phyloP scores from a whole-genome alignment of 768 basidiomycete species.

The Calocera viscosa region DNA sequence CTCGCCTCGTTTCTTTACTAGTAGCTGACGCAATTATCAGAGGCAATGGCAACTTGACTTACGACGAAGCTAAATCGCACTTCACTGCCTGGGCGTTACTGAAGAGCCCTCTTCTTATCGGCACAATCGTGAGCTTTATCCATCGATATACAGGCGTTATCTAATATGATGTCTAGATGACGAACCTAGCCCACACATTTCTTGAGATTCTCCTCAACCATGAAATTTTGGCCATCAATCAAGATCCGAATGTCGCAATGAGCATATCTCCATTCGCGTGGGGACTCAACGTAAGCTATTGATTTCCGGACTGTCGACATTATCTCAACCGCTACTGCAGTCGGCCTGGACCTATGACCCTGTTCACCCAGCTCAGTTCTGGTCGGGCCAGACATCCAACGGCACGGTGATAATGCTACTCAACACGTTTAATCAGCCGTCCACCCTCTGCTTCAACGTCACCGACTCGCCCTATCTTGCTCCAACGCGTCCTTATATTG shows the following conservation, averaged over 20 bases:
- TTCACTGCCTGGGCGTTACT: constrained; percentile 63
- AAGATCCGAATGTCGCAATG: constrained; percentile 49
- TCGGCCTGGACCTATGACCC: constrained; percentile 31
- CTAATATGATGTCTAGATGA: constrained; percentile 34
- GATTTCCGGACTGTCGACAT: background rate
- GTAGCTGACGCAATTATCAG: too few relatives aligned
- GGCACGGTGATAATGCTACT: constrained; percentile 58
- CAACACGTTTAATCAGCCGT: constrained; percentile 45
- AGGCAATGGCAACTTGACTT: constrained; percentile 49
- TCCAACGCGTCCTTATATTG: constrained; percentile 51
- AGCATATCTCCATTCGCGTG: constrained; percentile 56
- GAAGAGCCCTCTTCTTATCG: constrained; percentile 55
- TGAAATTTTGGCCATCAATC: constrained; percentile 57
- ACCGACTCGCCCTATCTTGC: constrained; percentile 62
- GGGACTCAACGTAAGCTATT: constrained; percentile 46
- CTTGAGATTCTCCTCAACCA: constrained; percentile 47
- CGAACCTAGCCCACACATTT: constrained; percentile 37
- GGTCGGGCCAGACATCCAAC: constrained; percentile 54
- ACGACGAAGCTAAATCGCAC: constrained; percentile 50
- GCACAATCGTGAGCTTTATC: constrained; percentile 39
- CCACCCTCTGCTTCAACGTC: constrained; percentile 48
- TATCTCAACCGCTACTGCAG: constrained; percentile 15
- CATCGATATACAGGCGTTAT: constrained; percentile 13
- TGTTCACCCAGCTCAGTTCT: constrained; percentile 54
- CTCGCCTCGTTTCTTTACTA: too few relatives aligned